phyloP scores from a whole-genome alignment of 768 basidiomycete genomes.

The Leccinellum rugosiceps region DNA sequence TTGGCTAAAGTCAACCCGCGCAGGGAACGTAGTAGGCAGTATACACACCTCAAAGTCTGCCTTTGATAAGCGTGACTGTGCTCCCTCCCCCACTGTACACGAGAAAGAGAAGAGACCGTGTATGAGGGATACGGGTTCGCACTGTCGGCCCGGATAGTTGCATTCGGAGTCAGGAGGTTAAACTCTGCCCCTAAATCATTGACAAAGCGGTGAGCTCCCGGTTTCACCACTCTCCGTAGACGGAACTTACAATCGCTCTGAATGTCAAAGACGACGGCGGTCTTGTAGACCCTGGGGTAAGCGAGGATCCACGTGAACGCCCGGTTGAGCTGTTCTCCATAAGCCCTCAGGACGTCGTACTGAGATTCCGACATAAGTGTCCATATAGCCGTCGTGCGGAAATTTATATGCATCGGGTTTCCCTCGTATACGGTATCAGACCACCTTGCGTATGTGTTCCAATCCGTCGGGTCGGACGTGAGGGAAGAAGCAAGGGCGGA shows the following conservation, averaged over 20 bases:
- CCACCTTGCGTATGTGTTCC: background rate
- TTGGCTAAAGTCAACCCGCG: background rate
- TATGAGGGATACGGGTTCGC: background rate
- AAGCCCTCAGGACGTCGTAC: background rate
- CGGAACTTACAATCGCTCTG: slow-evolving; percentile 5
- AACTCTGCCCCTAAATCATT: slow-evolving; percentile 4
- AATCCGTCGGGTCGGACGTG: background rate
- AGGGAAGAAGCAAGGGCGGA: background rate
- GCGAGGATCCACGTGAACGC: slow-evolving; percentile 5
- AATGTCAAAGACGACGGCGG: background rate
- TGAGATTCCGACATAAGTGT: background rate
- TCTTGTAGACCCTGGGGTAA: slow-evolving; percentile 1
- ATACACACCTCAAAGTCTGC: slow-evolving; percentile 2
- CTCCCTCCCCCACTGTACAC: background rate
- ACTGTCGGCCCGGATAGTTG: background rate
- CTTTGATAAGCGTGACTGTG: background rate
- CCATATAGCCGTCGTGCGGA: slow-evolving; percentile 3
- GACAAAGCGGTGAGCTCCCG: background rate
- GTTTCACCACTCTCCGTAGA: background rate
- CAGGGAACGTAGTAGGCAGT: background rate
- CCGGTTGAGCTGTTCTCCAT: background rate
- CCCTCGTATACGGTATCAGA: background rate
- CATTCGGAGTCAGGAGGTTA: slow-evolving; percentile 1
- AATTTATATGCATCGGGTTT: background rate
- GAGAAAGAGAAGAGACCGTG: background rate